Evolutionary conservation across 2,329 filamentous ascomycete genomes (phyloP).

Genomic region (Colletotrichum phormii): DNA sequence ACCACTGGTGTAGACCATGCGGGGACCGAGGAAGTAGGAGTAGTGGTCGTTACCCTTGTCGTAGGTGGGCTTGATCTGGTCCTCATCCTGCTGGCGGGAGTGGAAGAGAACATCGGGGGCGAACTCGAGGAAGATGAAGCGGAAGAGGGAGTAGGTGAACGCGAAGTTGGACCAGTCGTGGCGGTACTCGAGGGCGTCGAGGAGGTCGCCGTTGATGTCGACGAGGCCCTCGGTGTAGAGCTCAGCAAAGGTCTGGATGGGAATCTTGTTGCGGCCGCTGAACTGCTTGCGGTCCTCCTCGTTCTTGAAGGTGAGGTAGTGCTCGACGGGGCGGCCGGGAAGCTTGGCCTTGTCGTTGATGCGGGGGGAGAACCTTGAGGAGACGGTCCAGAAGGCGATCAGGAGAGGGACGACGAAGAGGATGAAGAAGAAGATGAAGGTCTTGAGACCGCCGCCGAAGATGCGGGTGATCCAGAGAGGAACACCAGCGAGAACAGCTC

Average conservation of each 20-base stretch:
- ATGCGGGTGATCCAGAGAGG: constrained; percentile 87
- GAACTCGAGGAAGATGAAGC: constrained; percentile 88
- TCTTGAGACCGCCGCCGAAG: constrained; percentile 86
- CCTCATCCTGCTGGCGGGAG: constrained; percentile 93
- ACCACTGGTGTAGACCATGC: constrained; percentile 99
- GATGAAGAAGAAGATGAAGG: constrained; percentile 85
- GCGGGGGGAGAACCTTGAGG: constrained; percentile 85
- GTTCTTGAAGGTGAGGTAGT: constrained; percentile 88
- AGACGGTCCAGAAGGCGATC: constrained; percentile 82
- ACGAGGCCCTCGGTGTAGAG: constrained; percentile 98
- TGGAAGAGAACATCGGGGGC: constrained; percentile 93
- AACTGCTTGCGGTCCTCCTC: constrained; percentile 73
- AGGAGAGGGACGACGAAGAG: constrained; percentile 85
- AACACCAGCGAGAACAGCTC: constrained; percentile 75
- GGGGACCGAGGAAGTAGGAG: constrained; percentile 96
- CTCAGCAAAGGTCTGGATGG: constrained; percentile 94
- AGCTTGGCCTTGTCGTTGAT: constrained; percentile 92
- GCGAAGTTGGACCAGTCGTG: constrained; percentile 98
- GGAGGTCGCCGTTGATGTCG: constrained; percentile 92
- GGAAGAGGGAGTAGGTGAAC: constrained; percentile 88
- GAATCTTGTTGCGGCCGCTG: constrained; percentile 82
- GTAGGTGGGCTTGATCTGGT: constrained; percentile 97
- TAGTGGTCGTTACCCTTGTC: constrained; percentile 99
- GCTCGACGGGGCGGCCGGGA: constrained; percentile 87
- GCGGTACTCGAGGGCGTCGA: constrained; percentile 91